Evolutionary conservation across 1,284 basidiomycete species (phyloP), one percentile per base, ranked within the genome.

Genomic region (Ustilago sp.): DNA sequence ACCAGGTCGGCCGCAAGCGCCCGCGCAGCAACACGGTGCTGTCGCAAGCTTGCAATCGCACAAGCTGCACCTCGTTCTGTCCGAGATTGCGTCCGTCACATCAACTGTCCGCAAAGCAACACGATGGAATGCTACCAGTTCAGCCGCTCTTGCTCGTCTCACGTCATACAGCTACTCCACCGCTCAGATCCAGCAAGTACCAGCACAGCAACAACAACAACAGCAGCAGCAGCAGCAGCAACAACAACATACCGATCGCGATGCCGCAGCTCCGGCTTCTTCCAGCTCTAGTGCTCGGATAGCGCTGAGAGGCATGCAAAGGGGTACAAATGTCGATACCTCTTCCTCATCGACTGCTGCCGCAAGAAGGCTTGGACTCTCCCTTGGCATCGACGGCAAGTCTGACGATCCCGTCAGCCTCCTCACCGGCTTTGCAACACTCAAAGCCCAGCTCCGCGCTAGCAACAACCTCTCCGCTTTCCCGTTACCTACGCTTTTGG

Each of bases 71-170:
- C 90, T 95, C 53, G 86, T 96, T 32, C 90, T 92, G 73, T 91
- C 93, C 43, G 95, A 98, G 89, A 93, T 98, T 75, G 89, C 95
- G 63, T 90, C 94, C 12, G 93, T 99, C 79, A 97, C 94, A 47
- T 94, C 94, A 4, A 90, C 91, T n/a, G 97, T 99, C 94, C 93
- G 96, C 86, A 94, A 95, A 88, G 79, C 77, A 31, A 68, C 79
- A 23, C 66, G 82, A 19, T 82, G 77, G 77, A 74, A 59, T 34
- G 64, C 77, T 12, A 58, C 81, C n/a, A 72, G 72, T 8, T 73
- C 57, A 5, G 67, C 76, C 13, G 60, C 72, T 11, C 61, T 72
- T 31, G 56, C 65, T 39, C 52, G 63, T 41, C 63, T 81, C 48
- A 74, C 63, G 28, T 81, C 79, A 0, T 79, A 76, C 57, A 71